These are phyloP conservation scores for Talaromyces liani DNA, from an alignment of 495 filamentous ascomycete species.

Conservation along the genomic window DNA sequence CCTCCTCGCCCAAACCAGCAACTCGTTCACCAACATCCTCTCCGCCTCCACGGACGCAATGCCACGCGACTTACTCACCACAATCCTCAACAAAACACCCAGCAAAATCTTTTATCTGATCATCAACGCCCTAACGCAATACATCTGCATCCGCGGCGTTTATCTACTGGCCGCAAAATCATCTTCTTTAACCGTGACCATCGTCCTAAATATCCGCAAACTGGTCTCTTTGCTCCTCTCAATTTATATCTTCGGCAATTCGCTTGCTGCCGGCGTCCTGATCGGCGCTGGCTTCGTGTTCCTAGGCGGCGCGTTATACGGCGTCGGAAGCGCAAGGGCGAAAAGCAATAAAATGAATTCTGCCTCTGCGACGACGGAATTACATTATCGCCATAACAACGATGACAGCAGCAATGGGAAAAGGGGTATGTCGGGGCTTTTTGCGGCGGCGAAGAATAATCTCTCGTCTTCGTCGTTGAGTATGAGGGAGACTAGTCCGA, in stretches of 20 bases:
- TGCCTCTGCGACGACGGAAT: background rate
- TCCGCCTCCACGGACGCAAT: background rate
- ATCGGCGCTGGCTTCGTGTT: conserved; percentile 81
- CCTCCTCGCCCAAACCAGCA: conserved; percentile 10
- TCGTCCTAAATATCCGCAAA: conserved; percentile 92
- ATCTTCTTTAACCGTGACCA: conserved; percentile 89
- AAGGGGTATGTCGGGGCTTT: background rate
- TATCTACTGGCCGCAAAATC: conserved; percentile 80
- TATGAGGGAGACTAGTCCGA: conserved; percentile 7
- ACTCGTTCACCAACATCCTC: conserved; percentile 2
- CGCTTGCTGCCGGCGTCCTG: conserved; percentile 63
- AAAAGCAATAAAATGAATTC: conserved; percentile 15
- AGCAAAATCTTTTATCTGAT: conserved; percentile 63
- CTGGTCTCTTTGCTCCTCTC: conserved; percentile 85
- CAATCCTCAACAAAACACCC: conserved; percentile 44
- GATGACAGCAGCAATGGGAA: background rate
- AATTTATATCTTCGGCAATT: conserved; percentile 88
- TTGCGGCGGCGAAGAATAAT: background rate
- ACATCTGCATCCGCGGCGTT: conserved; percentile 89
- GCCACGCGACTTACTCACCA: conserved; percentile 7
- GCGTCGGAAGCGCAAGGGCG: conserved; percentile 55
- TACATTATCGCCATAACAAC: background rate
- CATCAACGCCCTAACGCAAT: conserved; percentile 86
- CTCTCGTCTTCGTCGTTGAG: conserved; percentile 4
- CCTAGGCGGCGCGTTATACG: conserved; percentile 79